phyloP scores from a whole-genome alignment of 75 land plant genomes.

The Sequoiadendron giganteum region DNA sequence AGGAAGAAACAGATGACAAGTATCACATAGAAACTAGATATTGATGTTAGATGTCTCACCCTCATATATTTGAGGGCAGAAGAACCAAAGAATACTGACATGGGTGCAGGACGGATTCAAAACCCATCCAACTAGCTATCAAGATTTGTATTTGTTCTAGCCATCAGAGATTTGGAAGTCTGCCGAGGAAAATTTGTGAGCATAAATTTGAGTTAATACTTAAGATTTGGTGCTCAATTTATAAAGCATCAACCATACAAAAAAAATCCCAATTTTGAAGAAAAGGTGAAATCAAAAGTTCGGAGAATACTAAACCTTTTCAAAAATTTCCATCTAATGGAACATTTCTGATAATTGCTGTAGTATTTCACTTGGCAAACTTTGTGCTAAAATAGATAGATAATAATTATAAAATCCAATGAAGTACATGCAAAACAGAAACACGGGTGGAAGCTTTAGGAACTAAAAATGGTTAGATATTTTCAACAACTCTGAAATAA shows the following conservation, averaged over 20 bases:
- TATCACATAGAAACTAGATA: not conserved
- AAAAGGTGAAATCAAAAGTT: not conserved
- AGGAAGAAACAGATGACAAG: not conserved
- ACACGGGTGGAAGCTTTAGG: not conserved
- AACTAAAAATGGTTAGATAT: not conserved
- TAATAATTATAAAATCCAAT: not conserved
- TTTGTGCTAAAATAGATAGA: not conserved
- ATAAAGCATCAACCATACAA: not conserved
- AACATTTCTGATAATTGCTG: not conserved
- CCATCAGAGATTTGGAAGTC: not conserved
- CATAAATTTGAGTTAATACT: not conserved
- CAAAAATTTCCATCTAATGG: not conserved
- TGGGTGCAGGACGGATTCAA: not conserved
- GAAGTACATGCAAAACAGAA: not conserved
- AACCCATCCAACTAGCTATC: not conserved
- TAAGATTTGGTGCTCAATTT: not conserved
- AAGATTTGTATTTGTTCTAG: not conserved
- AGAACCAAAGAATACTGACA: not conserved
- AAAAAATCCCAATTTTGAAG: not conserved
- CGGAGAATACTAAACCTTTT: not conserved
- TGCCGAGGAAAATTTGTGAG: not conserved
- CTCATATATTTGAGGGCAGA: not conserved
- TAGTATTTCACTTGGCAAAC: not conserved
- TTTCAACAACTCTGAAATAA: not conserved
- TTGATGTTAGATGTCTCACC: not conserved